Evolutionary conservation across 2,329 filamentous ascomycete genomes (phyloP).

Genomic region (Paraphaeosphaeria sporulosa): DNA sequence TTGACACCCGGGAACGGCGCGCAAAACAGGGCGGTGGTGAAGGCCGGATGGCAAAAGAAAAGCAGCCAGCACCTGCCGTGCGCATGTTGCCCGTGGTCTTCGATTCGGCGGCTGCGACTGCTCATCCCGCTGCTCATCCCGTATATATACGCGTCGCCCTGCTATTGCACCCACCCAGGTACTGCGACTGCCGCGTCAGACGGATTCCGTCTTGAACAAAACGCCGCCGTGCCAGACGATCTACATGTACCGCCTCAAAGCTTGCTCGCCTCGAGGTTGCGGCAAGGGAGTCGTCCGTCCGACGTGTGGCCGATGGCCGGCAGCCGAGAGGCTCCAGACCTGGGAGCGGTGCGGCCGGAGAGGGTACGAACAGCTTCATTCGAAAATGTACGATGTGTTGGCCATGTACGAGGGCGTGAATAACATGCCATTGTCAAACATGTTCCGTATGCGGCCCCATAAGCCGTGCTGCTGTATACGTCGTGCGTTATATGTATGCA

Average conservation of each 20-base stretch:
- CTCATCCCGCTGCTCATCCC: not conserved
- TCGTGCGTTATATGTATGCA: not conserved
- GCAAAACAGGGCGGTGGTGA: slow-evolving; percentile 38
- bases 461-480: not conserved
- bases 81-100: slow-evolving; percentile 1
- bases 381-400: not conserved
- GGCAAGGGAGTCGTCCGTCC: slow-evolving; percentile 9
- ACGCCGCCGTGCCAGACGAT: not conserved
- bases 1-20: slow-evolving; percentile 11
- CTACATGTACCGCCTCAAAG: not conserved
- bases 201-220: not conserved
- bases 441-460: not conserved
- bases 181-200: not conserved
- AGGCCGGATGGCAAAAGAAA: slow-evolving; percentile 6
- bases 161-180: not conserved
- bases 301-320: slow-evolving; percentile 1
- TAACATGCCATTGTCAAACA: slow-evolving; percentile 5
- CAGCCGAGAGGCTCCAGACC: not conserved
- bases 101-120: slow-evolving; percentile 5
- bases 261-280: not conserved
- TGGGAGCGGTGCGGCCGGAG: not conserved
- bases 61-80: slow-evolving; percentile 7
- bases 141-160: not conserved
- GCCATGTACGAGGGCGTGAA: not conserved
- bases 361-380: slow-evolving; percentile 10